Percentiles rank a stretch among this genome's conserved stretches.
Evolutionary conservation across 257 asterid genomes (phyloP).

Genomic region (Solanum boliviense): DNA sequence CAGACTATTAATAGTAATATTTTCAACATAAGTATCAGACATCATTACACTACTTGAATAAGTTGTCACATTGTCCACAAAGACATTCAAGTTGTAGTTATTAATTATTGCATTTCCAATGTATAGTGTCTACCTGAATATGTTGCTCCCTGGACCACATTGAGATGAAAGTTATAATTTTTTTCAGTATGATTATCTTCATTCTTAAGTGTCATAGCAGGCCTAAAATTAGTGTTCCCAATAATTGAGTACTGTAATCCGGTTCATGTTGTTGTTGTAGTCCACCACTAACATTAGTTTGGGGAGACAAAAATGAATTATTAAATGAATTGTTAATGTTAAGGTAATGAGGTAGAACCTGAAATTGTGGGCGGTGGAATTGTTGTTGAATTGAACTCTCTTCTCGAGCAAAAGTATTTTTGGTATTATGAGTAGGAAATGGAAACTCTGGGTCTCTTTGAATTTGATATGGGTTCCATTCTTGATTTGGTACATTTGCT

Average conservation of each 20-base stretch:
- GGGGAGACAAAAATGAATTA: background rate
- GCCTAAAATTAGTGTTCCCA: background rate
- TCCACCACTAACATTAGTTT: background rate
- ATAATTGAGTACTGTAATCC: background rate
- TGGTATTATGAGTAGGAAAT: background rate
- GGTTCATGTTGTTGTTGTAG: background rate
- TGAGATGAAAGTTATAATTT: background rate
- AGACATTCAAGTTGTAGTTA: background rate
- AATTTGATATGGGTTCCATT: background rate
- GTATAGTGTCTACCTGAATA: background rate
- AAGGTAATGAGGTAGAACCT: background rate
- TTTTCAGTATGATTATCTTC: background rate
- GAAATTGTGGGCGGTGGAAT: background rate
- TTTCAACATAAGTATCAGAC: background rate
- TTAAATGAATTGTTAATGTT: background rate
- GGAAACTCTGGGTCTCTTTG: background rate
- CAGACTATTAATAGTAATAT: too few species aligned
- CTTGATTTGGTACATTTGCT: background rate
- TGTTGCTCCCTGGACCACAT: background rate
- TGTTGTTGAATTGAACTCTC: background rate
- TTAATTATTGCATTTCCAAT: background rate
- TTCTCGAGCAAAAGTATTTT: background rate
- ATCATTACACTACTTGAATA: background rate
- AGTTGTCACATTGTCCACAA: background rate
- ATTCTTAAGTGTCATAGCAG: background rate